Base-by-base conservation (phyloP, 441 rosid species). In the Gossypium schwendimanii region DNA sequence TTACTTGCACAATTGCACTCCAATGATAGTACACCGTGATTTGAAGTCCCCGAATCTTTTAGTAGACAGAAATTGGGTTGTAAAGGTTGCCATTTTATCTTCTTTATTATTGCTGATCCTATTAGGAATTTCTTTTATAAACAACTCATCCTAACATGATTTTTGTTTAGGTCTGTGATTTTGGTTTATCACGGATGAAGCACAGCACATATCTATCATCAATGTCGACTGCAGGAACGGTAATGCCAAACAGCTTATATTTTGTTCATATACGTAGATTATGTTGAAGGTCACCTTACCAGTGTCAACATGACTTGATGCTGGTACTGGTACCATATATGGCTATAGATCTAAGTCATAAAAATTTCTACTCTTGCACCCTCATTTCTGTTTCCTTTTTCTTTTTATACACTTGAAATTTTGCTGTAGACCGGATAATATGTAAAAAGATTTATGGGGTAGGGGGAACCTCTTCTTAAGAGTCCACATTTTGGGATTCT, bases 61-160 rank as follows among this genome's bases (percentile, higher is more conserved):
- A 59, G 98, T 94, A 76, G 98, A 89, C 85, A 89, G 81, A 87
- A 94, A 94, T 72, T 94, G 98, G 98, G 97, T 92, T 2, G 91
- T 94, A 18, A 92, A 94, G 97, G 98, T 93, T 52, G 54, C 23
- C 6, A 20, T 71, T 21, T 33, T 33, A 24, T 72, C 67, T 45
- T 70, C 63, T 63, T 49, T 20, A 14, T 28, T 26, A 9, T 45
- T 10, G 26, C 55, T 55, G 17, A 31, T 33, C 3, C 50, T 41
- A 47, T 41, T 59, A 59, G 28, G 55, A 28, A 26, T 55, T 5
- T 62, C 39, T 79, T 31, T 41, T 63, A 53, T 70, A 28, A 50
- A 17, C 20, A 28, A 52, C 47, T 52, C 15, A 50, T 12, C 71
- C 74, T 62, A 23, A 31, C 69, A 20, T 63, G 53, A 41, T 41